Percentiles rank a stretch among this genome's conserved stretches.
These are phyloP conservation scores for Diaporthe ilicicola DNA, from an alignment of 2,329 filamentous ascomycete species.

Conservation along the genomic window DNA sequence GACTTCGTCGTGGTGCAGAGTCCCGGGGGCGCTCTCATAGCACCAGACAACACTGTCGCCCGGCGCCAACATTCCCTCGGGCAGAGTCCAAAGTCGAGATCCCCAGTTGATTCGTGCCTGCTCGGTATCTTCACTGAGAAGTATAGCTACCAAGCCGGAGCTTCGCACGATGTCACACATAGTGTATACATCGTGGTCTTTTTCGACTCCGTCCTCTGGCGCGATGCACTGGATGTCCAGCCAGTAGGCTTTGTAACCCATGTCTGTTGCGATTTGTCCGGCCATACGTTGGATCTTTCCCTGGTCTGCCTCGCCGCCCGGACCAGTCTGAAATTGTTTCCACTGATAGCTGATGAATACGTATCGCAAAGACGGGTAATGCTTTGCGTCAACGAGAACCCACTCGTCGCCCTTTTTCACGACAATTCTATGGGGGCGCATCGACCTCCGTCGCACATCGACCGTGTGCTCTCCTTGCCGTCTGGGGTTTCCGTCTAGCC, in stretches of 20 bases:
- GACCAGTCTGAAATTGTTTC: slow-evolving; percentile 26
- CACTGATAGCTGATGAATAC: slow-evolving; percentile 36
- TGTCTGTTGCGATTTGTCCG: slow-evolving; percentile 25
- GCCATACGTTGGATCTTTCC: slow-evolving; percentile 34
- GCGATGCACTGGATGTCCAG: slow-evolving; percentile 34
- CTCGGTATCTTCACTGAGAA: slow-evolving; percentile 33
- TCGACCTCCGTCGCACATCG: slow-evolving; percentile 27
- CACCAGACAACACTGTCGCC: slow-evolving; percentile 33
- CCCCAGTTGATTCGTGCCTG: slow-evolving; percentile 37
- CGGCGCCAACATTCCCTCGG: slow-evolving; percentile 37
- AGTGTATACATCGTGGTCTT: slow-evolving; percentile 37
- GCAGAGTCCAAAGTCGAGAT: slow-evolving; percentile 39
- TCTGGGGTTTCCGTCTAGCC: background rate
- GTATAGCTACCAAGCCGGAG: slow-evolving; percentile 35
- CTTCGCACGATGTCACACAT: slow-evolving; percentile 40
- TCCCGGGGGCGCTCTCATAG: slow-evolving; percentile 12
- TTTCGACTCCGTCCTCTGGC: slow-evolving; percentile 10
- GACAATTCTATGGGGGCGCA: slow-evolving; percentile 34
- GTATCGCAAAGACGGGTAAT: slow-evolving; percentile 30
- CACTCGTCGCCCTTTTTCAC: slow-evolving; percentile 24
- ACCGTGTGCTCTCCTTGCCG: background rate
- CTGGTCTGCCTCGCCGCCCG: background rate
- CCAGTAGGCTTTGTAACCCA: slow-evolving; percentile 34
- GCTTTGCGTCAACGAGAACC: slow-evolving; percentile 31
- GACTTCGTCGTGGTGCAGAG: slow-evolving; percentile 30